Percentiles rank a stretch among this genome's conserved stretches.
Evolutionary conservation across 2,329 filamentous ascomycete species (phyloP).

Genomic region (Thermothelomyces thermophilus): DNA sequence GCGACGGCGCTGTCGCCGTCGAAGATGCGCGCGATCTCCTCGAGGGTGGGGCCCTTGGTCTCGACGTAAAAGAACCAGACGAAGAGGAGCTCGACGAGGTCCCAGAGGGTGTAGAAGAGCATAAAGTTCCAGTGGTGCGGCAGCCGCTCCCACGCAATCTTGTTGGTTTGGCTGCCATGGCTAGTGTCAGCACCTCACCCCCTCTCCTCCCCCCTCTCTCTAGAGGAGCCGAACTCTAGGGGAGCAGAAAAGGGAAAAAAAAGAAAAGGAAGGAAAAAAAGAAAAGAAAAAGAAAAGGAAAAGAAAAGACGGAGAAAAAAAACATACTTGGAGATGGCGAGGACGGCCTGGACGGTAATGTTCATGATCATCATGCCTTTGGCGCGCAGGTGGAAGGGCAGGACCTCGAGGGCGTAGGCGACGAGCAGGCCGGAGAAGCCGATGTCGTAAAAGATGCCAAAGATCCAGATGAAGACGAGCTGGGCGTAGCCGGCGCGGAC

Average conservation of each 20-base stretch:
- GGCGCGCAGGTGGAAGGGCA: slow-evolving; percentile 52
- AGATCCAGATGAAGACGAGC: slow-evolving; percentile 54
- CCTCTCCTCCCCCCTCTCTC: too few relatives aligned
- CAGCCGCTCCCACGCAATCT: slow-evolving; percentile 54
- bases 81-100: slow-evolving; percentile 52
- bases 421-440: slow-evolving; percentile 53
- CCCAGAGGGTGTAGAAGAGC: slow-evolving; percentile 60
- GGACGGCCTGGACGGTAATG: slow-evolving; percentile 53
- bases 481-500: slow-evolving; percentile 44
- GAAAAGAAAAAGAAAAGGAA: too few relatives aligned
- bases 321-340: slow-evolving; percentile 55
- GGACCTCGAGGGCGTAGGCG: slow-evolving; percentile 52
- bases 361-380: slow-evolving; percentile 61
- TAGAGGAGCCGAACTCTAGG: too few relatives aligned
- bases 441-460: slow-evolving; percentile 53
- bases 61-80: slow-evolving; percentile 64
- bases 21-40: slow-evolving; percentile 65
- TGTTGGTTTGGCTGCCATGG: slow-evolving; percentile 50
- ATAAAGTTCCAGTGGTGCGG: slow-evolving; percentile 59
- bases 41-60: slow-evolving; percentile 63
- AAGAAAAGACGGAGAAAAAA: not conserved
- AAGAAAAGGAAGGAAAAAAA: too few relatives aligned
- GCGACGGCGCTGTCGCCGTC: slow-evolving; percentile 56
- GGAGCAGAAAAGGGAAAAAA: too few relatives aligned
- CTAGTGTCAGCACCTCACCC: not conserved